These are phyloP conservation scores for Trichophyton benhamiae DNA, from an alignment of 2,329 filamentous ascomycete species.

Conservation along the genomic window DNA sequence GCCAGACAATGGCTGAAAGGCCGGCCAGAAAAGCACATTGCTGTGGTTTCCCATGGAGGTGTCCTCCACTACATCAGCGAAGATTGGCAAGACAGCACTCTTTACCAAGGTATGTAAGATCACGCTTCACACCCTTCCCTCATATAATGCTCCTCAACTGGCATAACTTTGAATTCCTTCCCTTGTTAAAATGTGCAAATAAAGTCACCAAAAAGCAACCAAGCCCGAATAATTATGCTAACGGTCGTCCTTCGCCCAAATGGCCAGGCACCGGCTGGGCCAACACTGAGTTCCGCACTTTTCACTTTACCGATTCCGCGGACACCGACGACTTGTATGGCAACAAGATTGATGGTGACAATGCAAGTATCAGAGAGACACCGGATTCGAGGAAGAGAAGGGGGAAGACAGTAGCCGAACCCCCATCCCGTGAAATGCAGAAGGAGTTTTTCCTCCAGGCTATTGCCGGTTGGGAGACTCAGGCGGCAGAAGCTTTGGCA, in stretches of 20 bases:
- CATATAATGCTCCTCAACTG: slow-evolving; percentile 1
- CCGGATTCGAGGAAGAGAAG: slow-evolving; percentile 30
- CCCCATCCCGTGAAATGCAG: slow-evolving; percentile 26
- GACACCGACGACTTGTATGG: slow-evolving; percentile 37
- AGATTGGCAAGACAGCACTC: slow-evolving; percentile 55
- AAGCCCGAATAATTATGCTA: slow-evolving; percentile 15
- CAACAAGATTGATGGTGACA: slow-evolving; percentile 25
- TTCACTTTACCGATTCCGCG: slow-evolving; percentile 46
- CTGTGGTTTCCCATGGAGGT: slow-evolving; percentile 69
- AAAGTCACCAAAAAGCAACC: slow-evolving; percentile 15
- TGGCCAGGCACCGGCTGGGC: slow-evolving; percentile 55
- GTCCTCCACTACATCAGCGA: slow-evolving; percentile 76
- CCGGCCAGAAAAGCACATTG: slow-evolving; percentile 52
- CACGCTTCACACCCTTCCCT: not conserved
- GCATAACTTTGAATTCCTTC: not conserved
- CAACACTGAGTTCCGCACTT: slow-evolving; percentile 62
- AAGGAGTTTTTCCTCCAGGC: slow-evolving; percentile 28
- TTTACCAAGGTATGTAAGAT: slow-evolving; percentile 32
- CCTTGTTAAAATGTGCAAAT: slow-evolving; percentile 3
- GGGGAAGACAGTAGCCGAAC: slow-evolving; percentile 21
- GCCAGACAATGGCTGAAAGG: slow-evolving; percentile 47
- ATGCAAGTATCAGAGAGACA: slow-evolving; percentile 33
- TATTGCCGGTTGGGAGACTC: slow-evolving; percentile 33
- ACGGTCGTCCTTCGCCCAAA: slow-evolving; percentile 12
- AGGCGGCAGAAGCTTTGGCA: slow-evolving; percentile 8